Evolutionary conservation across 2,329 filamentous ascomycete species (phyloP), one percentile per base, ranked within the genome.

Genomic region (Beauveria sp.): DNA sequence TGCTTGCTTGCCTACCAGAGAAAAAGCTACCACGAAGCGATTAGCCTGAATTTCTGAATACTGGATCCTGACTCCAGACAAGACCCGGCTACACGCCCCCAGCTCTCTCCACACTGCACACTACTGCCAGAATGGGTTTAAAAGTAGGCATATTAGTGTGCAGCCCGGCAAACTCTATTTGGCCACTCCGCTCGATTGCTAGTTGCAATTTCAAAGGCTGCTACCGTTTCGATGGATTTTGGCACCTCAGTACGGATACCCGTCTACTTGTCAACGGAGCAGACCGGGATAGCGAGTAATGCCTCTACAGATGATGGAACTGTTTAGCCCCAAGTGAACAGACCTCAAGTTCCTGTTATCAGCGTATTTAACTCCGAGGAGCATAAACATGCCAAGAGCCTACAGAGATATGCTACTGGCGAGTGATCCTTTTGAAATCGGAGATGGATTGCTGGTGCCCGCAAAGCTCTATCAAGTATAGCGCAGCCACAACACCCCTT

Each of bases 141-240:
- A 16, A 18, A 12, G 34, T 37, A 10, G 41, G 26, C 24, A 10
- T 30, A 34, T 10, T 47, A 55, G 54, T 7, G 12, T 48, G 43
- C 30, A 34, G 12, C 28, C 54, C 28, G 28, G 43, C 54, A 56
- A 56, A 56, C 54, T 56, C 54, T 47, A 56, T 57, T 57, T 50
- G 55, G 16, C 44, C 28, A 16, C 22, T 46, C 40, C 24, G 53
- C 16, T 16, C 26, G 43, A 26, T 10, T 30, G 40, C 37, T 44
- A 22, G 30, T 34, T 34, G 30, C 22, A 18, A 56, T 56, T 47
- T 56, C 54, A 40, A 44, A 46, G 43, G 18, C 52, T 28, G 20
- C 6, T 53, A 54, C 41, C 1, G 53, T 55, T 55, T 41, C 26
- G 53, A 55, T 9, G 18, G 6, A 24, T 24, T 9, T 14, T 12